A percentile compares a stretch with the other conserved stretches of the same genome.
phyloP scores from a whole-genome alignment of 2,329 filamentous ascomycete species.

The Colletotrichum tropicicola region DNA sequence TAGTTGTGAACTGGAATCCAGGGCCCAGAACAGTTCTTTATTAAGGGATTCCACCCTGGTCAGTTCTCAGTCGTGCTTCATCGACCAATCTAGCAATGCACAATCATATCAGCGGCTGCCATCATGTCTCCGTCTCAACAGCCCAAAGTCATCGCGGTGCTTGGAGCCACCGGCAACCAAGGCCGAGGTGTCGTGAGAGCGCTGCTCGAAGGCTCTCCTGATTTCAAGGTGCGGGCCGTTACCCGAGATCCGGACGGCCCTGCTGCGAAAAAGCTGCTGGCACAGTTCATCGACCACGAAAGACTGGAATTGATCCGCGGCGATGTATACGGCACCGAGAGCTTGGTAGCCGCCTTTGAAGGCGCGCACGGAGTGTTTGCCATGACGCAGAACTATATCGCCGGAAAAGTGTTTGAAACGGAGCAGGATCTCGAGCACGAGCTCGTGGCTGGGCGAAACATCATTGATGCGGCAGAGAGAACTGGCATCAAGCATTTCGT shows the following conservation, averaged over 20 bases:
- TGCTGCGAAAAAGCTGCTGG: background rate
- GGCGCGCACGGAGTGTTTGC: background rate
- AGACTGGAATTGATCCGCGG: background rate
- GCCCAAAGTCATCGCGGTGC: background rate
- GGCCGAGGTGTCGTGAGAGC: background rate
- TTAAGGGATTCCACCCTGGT: no score
- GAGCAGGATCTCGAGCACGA: background rate
- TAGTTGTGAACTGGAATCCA: no score
- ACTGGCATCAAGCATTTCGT: conserved; percentile 5
- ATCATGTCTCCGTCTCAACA: background rate
- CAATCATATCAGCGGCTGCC: no score
- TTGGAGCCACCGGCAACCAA: conserved; percentile 2
- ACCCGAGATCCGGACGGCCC: background rate
- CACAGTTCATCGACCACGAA: background rate
- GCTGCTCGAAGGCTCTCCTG: background rate
- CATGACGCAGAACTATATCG: background rate
- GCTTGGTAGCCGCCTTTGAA: background rate
- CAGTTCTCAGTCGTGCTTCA: no score
- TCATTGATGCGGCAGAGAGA: background rate
- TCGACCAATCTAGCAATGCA: no score
- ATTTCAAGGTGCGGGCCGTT: background rate
- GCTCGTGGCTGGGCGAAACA: background rate
- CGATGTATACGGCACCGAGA: background rate
- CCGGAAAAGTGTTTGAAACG: background rate
- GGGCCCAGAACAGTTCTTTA: no score